phyloP scores from a whole-genome alignment of 192 early-diverging fungal genomes.

The Rhizophlyctis rosea region DNA sequence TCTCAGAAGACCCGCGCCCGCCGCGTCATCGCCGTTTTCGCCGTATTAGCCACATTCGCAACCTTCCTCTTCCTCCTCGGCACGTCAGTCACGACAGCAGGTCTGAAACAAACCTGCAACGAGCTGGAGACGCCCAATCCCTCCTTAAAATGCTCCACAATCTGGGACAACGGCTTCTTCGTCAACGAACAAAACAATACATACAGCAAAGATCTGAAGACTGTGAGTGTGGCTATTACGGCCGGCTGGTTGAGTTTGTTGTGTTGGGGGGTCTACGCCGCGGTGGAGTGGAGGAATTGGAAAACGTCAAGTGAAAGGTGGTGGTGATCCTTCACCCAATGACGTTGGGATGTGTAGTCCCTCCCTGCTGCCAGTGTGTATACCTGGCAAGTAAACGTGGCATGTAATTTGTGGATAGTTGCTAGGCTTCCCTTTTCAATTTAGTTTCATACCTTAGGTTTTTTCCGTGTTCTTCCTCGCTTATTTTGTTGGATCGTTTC shows the following conservation, averaged over 20 bases:
- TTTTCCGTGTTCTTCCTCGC: too few relatives aligned
- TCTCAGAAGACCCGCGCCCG: conserved; percentile 25
- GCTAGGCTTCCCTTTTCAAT: too few relatives aligned
- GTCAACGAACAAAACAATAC: conserved; percentile 24
- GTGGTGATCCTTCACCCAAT: too few relatives aligned
- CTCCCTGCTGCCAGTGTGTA: too few relatives aligned
- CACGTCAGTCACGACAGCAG: conserved; percentile 28
- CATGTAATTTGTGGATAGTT: too few relatives aligned
- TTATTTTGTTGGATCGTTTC: too few relatives aligned
- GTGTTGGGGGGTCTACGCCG: conserved; percentile 31
- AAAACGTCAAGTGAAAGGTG: conserved; percentile 23
- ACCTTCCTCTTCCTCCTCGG: conserved; percentile 31
- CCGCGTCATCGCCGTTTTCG: conserved; percentile 31
- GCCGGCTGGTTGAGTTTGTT: conserved; percentile 27
- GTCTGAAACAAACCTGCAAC: conserved; percentile 31
- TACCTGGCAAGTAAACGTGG: too few relatives aligned
- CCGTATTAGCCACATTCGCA: conserved; percentile 25
- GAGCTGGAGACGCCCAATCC: conserved; percentile 25
- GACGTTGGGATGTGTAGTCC: too few relatives aligned
- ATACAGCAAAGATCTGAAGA: conserved; percentile 31
- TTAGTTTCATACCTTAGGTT: too few relatives aligned
- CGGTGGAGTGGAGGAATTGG: conserved; percentile 30
- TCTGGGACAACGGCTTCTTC: conserved; percentile 39
- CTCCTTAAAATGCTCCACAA: conserved; percentile 20
- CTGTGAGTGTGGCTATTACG: conserved; percentile 22